Evolutionary conservation across 495 filamentous ascomycete genomes (phyloP).

Genomic region (Daldinia decipiens): DNA sequence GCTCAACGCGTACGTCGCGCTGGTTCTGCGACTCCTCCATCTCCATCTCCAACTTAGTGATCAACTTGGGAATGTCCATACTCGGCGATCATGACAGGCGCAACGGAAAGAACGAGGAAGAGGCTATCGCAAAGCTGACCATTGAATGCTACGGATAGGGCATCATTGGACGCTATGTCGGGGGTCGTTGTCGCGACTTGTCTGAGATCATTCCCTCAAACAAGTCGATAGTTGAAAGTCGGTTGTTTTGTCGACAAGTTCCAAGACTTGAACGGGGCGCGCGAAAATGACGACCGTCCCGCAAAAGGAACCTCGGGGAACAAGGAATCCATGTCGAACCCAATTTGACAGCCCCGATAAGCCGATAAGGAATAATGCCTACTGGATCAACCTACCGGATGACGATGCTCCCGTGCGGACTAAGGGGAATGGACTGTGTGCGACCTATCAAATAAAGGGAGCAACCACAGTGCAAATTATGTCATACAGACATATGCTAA

Average conservation of each 20-base stretch:
- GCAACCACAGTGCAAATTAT: constrained; percentile 15
- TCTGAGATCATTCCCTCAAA: constrained; percentile 37
- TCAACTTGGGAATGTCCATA: constrained; percentile 58
- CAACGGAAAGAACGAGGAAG: constrained; percentile 27
- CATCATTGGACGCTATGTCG: constrained; percentile 46
- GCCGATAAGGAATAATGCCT: constrained; percentile 37
- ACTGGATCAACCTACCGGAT: constrained; percentile 22
- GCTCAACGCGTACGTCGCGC: constrained; percentile 78
- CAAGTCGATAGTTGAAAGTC: constrained; percentile 24
- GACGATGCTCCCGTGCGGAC: constrained; percentile 31
- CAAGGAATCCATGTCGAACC: constrained; percentile 40
- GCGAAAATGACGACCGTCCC: constrained; percentile 45
- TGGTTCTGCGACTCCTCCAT: constrained; percentile 73
- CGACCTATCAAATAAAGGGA: constrained; percentile 1
- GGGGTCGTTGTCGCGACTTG: constrained; percentile 21
- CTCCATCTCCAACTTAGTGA: constrained; percentile 54
- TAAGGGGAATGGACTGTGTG: constrained; percentile 4
- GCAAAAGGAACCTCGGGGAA: constrained; percentile 29
- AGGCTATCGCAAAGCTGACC: constrained; percentile 41
- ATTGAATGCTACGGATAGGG: constrained; percentile 47
- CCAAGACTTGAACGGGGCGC: constrained; percentile 33
- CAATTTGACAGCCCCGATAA: constrained; percentile 36
- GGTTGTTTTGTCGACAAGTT: constrained; percentile 26
- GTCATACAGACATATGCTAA: constrained; percentile 11
- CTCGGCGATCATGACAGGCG: constrained; percentile 50